Evolutionary conservation across 2,329 filamentous ascomycete genomes (phyloP).

Genomic region (Colletotrichum chrysophilum): DNA sequence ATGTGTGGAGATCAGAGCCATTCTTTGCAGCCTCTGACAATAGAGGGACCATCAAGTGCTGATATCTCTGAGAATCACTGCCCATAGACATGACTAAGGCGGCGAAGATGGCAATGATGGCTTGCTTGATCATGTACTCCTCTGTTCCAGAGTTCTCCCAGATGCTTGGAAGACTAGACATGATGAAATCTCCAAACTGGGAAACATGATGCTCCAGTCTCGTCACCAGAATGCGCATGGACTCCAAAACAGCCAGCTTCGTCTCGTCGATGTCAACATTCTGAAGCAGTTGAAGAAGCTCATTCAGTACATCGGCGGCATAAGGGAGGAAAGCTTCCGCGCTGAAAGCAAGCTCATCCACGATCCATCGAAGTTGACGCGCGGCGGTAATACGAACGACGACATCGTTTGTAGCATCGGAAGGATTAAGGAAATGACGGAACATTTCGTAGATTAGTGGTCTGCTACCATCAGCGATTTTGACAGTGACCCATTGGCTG

Average conservation of each 20-base stretch:
- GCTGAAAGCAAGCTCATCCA: constrained; percentile 85
- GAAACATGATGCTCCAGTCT: constrained; percentile 78
- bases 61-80: constrained; percentile 77
- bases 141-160: constrained; percentile 84
- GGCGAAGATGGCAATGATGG: constrained; percentile 84
- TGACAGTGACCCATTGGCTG: constrained; percentile 86
- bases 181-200: constrained; percentile 78
- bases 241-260: constrained; percentile 88
- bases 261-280: constrained; percentile 85
- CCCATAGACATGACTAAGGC: constrained; percentile 89
- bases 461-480: constrained; percentile 70
- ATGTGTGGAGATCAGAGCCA: constrained; percentile 75
- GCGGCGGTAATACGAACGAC: constrained; percentile 93
- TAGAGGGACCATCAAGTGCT: constrained; percentile 80
- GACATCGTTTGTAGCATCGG: constrained; percentile 82
- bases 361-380: constrained; percentile 78
- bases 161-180: constrained; percentile 78
- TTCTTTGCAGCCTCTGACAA: constrained; percentile 81
- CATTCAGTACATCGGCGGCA: constrained; percentile 73
- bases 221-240: constrained; percentile 79
- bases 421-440: constrained; percentile 79
- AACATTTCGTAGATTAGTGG: constrained; percentile 87
- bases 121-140: constrained; percentile 92
- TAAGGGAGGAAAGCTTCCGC: constrained; percentile 78
- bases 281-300: constrained; percentile 78